Evolutionary conservation across 208 protist genomes (phyloP), one percentile per base, ranked within the genome.

Genomic region (Trypanosoma vivax): DNA sequence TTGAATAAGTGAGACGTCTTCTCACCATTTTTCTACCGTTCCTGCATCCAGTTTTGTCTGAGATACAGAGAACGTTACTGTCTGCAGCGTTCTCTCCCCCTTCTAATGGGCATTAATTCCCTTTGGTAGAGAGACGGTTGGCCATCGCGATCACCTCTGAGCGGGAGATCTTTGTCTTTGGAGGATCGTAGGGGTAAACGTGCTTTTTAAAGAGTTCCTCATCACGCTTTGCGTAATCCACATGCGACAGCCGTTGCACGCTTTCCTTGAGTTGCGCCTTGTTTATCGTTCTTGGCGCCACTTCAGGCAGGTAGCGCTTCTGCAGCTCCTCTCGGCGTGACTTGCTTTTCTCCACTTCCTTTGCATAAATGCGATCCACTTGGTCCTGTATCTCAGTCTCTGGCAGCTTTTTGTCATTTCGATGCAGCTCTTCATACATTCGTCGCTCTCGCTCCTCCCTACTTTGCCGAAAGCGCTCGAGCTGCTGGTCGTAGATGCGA

Each of bases 181-280:
- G 84, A 2, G 80, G 81, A 53, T 89, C 85, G 57, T 86, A 71
- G n/a, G 80, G 80, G 37, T 88, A 89, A 21, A 92, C 80, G 50
- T 88, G 70, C 73, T 92, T 92, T 49, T 89, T 64, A 52, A 90
- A 92, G 16, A 92, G 70, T 59, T 83, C 76, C 65, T 90, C 76
- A 40, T 92, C 85, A 2, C 71, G 60, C 64, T 82, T 83, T 50
- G 73, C 85, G 51, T 73, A 89, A 50, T 92, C 81, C 5, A 88
- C 73, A 42, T 78, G 66, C 33, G 63, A 90, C 6, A 93, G 74
- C 7, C 85, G 81, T 9, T 83, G 54, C 41, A 83, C 78, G 23
- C 70, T 81, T 45, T 70, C 76, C 46, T 80, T 63, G 29, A 93
- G 67, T 48, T 88, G 50, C 19, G 59, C 50, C 63, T 89, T 88